Evolutionary conservation across 2,329 filamentous ascomycete species (phyloP).

Genomic region (Helotiales sp.): DNA sequence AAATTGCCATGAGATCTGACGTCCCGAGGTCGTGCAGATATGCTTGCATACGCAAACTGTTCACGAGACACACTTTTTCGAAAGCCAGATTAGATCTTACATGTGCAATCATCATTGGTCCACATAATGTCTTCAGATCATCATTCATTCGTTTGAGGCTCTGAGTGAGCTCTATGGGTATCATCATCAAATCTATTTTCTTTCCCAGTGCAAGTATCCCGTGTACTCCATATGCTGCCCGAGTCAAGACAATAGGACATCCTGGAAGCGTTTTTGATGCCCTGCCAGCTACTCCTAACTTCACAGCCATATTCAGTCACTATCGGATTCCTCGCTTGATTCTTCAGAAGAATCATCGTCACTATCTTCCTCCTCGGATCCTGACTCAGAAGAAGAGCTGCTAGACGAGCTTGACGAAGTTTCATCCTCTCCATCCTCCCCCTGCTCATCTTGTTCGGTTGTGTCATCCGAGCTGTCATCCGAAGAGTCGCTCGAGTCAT

Average conservation of each 20-base stretch:
- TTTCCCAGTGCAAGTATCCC: not conserved
- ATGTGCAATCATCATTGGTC: slow-evolving; percentile 13
- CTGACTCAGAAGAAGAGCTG: slow-evolving; percentile 26
- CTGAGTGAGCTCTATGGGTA: not conserved
- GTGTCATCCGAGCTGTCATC: slow-evolving; percentile 21
- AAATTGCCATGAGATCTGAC: slow-evolving; percentile 1
- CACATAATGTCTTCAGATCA: not conserved
- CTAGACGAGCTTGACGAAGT: slow-evolving; percentile 30
- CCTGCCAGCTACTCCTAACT: not conserved
- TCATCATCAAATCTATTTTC: not conserved
- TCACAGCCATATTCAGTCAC: slow-evolving; percentile 7
- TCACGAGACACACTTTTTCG: slow-evolving; percentile 20
- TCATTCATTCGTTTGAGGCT: not conserved
- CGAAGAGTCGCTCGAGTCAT: slow-evolving; percentile 23
- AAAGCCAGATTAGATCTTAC: slow-evolving; percentile 12
- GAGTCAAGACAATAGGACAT: too few species aligned
- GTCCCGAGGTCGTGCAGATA: slow-evolving; percentile 6
- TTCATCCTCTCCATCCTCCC: slow-evolving; percentile 3
- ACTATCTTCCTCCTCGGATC: slow-evolving; percentile 21
- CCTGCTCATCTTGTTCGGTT: slow-evolving; percentile 9
- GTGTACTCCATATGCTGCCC: not conserved
- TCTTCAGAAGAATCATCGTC: slow-evolving; percentile 18
- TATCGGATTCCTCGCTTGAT: slow-evolving; percentile 21
- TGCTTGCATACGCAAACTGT: slow-evolving; percentile 15
- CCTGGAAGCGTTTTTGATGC: not conserved